Percentiles rank a stretch among this genome's conserved stretches.
Evolutionary conservation across 768 basidiomycete species (phyloP).

Genomic region (Sporobolomyces phaffii): DNA sequence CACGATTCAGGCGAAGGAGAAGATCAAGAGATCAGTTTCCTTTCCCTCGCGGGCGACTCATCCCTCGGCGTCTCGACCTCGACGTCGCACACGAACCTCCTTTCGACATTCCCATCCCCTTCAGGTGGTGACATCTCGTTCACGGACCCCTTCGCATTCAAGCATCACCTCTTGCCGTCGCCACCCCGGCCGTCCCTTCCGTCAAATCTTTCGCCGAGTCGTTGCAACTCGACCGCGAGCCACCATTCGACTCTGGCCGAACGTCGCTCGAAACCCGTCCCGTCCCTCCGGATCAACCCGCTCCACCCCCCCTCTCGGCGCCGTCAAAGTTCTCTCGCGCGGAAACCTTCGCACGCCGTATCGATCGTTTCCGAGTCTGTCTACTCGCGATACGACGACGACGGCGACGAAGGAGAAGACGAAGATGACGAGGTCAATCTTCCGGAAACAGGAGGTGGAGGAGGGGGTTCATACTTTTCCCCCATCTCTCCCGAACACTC

Average conservation of each 20-base stretch:
- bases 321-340: too few relatives aligned
- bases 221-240: not conserved
- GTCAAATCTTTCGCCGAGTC: not conserved
- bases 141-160: not conserved
- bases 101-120: constrained; percentile 4
- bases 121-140: constrained; percentile 3
- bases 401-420: not conserved
- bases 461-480: constrained; percentile 6
- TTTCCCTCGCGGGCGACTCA: not conserved
- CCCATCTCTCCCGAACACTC: constrained; percentile 13
- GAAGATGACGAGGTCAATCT: not conserved
- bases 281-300: constrained; percentile 2
- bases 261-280: not conserved
- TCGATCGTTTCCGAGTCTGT: constrained; percentile 11
- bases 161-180: not conserved
- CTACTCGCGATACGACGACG: constrained; percentile 7
- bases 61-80: not conserved
- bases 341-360: not conserved
- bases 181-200: not conserved
- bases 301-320: not conserved
- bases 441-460: not conserved
- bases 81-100: not conserved
- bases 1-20: too few relatives aligned
- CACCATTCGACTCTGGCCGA: not conserved
- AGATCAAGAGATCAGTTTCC: not conserved